Conservation (phyloP, 192 early-diverging fungal genomes). For the Physocladia obscura region DNA sequence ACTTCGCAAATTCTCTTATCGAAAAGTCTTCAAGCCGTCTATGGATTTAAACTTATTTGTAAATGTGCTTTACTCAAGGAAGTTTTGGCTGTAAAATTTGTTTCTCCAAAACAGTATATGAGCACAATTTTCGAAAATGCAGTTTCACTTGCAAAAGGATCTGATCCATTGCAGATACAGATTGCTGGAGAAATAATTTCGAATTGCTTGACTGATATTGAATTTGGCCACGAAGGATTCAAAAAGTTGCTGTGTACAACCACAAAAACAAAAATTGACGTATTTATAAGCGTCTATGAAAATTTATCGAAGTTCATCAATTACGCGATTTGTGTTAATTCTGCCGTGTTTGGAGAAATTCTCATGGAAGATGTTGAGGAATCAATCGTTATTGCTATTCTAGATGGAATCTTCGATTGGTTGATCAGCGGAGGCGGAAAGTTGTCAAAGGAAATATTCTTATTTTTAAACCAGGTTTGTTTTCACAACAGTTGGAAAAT, state of each 20-base stretch:
- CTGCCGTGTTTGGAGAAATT: neutral
- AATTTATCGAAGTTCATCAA: conserved; percentile 6
- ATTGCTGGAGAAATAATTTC: conserved; percentile 7
- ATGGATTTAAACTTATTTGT: conserved; percentile 24
- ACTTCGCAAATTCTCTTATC: neutral
- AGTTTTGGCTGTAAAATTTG: neutral
- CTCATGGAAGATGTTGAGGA: neutral
- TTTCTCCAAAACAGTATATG: neutral
- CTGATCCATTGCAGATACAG: neutral
- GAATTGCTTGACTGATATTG: neutral
- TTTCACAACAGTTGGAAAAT: too few relatives aligned
- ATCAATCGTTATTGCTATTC: neutral
- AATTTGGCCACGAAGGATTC: neutral
- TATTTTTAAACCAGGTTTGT: too few relatives aligned
- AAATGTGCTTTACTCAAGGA: conserved; percentile 14
- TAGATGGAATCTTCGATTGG: conserved; percentile 25
- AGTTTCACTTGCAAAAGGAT: neutral
- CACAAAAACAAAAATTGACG: neutral
- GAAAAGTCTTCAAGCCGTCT: neutral
- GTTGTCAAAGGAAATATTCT: too few relatives aligned
- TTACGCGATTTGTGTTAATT: conserved; percentile 5
- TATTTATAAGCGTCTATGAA: neutral
- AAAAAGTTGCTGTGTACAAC: neutral
- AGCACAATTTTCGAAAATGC: neutral
- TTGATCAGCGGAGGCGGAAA: too few relatives aligned